Evolutionary conservation across 1,284 basidiomycete species (phyloP).

Genomic region (Boletus hoseneyae): DNA sequence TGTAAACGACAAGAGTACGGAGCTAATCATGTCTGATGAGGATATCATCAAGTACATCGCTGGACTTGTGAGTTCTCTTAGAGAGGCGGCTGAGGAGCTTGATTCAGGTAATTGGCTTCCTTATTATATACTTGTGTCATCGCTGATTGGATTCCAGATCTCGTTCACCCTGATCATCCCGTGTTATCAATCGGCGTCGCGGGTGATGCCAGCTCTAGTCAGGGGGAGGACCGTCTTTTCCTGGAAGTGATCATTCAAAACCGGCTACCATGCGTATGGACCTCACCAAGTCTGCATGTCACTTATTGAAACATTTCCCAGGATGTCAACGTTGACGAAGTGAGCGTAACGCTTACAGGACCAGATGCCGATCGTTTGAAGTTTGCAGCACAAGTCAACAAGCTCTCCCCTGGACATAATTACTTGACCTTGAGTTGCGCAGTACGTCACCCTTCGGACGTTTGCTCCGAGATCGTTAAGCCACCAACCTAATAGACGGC

Average conservation of each 20-base stretch:
- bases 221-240: constrained; percentile 61
- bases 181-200: constrained; percentile 52
- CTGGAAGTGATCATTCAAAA: constrained; percentile 60
- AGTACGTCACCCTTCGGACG: constrained; percentile 44
- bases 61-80: constrained; percentile 50
- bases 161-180: constrained; percentile 65
- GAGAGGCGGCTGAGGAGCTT: constrained; percentile 45
- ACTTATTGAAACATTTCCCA: constrained; percentile 24
- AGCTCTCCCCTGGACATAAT: constrained; percentile 54
- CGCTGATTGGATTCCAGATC: constrained; percentile 43
- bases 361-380: constrained; percentile 54
- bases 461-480: neutral
- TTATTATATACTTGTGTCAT: neutral
- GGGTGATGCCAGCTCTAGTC: constrained; percentile 45
- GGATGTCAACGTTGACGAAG: constrained; percentile 50
- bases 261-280: constrained; percentile 64
- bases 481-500: constrained; percentile 47
- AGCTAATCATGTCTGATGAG: constrained; percentile 49
- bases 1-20: constrained; percentile 51
- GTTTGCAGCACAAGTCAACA: constrained; percentile 40
- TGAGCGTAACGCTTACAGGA: constrained; percentile 51
- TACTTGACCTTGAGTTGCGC: constrained; percentile 60
- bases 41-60: constrained; percentile 53
- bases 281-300: constrained; percentile 3
- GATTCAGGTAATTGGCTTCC: constrained; percentile 48